Percentiles rank a stretch among this genome's conserved stretches.
phyloP scores from a whole-genome alignment of 1,139 yeast genomes.

The Pichia sp. region DNA sequence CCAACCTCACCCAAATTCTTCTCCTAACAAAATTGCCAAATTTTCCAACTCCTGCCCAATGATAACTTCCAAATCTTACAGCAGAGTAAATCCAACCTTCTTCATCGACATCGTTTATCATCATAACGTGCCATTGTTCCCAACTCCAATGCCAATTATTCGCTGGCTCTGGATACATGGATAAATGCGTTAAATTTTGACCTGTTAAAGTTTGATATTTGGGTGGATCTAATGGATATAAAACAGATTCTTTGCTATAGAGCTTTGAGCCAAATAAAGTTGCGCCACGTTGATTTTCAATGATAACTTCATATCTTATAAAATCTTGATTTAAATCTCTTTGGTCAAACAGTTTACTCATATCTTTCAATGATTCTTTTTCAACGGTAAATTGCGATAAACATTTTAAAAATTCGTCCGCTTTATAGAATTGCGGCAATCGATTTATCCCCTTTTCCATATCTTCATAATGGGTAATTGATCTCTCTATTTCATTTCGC shows the following conservation, averaged over 20 bases:
- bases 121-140: slow-evolving; percentile 66
- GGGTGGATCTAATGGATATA: slow-evolving; percentile 56
- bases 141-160: slow-evolving; percentile 67
- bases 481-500: slow-evolving; percentile 7
- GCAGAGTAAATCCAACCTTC: slow-evolving; percentile 71
- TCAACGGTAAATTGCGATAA: slow-evolving; percentile 18
- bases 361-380: slow-evolving; percentile 10
- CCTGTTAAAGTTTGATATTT: slow-evolving; percentile 30
- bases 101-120: slow-evolving; percentile 68
- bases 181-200: slow-evolving; percentile 28
- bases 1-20: slow-evolving; percentile 51
- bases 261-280: slow-evolving; percentile 59
- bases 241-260: slow-evolving; percentile 48
- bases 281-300: slow-evolving; percentile 70
- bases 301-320: slow-evolving; percentile 25
- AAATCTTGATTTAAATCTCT: slow-evolving; percentile 2
- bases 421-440: slow-evolving; percentile 26
- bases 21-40: slow-evolving; percentile 53
- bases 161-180: slow-evolving; percentile 57
- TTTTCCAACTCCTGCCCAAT: slow-evolving; percentile 58
- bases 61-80: slow-evolving; percentile 38
- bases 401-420: slow-evolving; percentile 24
- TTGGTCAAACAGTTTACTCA: slow-evolving; percentile 10
- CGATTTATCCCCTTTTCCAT: slow-evolving; percentile 23
- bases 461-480: slow-evolving; percentile 21